These are phyloP conservation scores for Ustilago bromivora DNA, from an alignment of 1,284 basidiomycete species.

Conservation along the genomic window DNA sequence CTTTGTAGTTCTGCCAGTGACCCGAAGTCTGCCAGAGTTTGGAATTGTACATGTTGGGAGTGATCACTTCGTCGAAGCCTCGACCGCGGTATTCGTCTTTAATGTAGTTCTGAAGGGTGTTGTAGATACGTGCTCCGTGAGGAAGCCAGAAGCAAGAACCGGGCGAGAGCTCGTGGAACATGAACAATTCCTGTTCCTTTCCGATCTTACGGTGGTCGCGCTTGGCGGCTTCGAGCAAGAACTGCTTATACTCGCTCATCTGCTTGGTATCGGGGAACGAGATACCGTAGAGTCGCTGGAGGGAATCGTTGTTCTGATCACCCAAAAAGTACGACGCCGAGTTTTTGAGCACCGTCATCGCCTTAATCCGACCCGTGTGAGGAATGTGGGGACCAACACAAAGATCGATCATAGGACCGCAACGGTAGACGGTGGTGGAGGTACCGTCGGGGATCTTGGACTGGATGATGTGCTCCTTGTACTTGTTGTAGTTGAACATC, in stretches of 20 bases:
- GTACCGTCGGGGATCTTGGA: conserved; percentile 96
- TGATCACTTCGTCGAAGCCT: conserved; percentile 78
- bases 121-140: conserved; percentile 97
- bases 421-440: conserved; percentile 97
- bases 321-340: conserved; percentile 99
- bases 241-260: conserved; percentile 93
- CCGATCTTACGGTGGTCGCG: conserved; percentile 88
- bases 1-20: conserved; percentile 89
- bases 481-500: conserved; percentile 99
- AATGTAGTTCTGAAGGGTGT: conserved; percentile 88
- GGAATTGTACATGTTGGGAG: conserved; percentile 96
- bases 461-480: conserved; percentile 96
- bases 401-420: conserved; percentile 97
- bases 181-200: conserved; percentile 87
- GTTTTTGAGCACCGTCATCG: conserved; percentile 74
- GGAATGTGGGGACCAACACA: conserved; percentile 98
- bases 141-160: conserved; percentile 97
- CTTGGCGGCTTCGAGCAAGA: conserved; percentile 95
- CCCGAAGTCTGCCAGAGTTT: conserved; percentile 99
- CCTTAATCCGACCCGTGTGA: conserved; percentile 97
- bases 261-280: conserved; percentile 99
- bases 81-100: conserved; percentile 72
- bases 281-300: conserved; percentile 98
- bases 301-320: conserved; percentile 90
- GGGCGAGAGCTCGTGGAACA: conserved; percentile 96